phyloP scores from a whole-genome alignment of 2,329 filamentous ascomycete species.

The Ophiostoma populinum region DNA sequence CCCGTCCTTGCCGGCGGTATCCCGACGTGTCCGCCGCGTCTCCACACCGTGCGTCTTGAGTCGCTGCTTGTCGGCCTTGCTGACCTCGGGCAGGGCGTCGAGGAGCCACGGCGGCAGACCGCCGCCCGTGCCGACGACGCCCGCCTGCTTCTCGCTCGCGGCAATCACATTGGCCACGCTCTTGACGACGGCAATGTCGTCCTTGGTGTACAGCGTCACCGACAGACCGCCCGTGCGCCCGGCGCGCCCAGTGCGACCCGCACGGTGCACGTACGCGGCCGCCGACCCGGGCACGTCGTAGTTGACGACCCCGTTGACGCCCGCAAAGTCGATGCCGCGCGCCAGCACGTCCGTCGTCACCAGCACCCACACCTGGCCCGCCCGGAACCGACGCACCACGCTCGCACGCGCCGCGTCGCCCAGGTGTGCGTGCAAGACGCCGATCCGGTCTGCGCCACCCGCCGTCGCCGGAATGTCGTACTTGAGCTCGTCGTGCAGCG shows the following conservation, averaged over 20 bases:
- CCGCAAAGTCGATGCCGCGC: conserved; percentile 84
- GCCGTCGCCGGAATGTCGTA: conserved; percentile 89
- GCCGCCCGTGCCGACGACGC: not conserved
- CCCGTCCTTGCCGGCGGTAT: not conserved
- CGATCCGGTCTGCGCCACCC: conserved; percentile 68
- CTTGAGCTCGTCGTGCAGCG: conserved; percentile 73
- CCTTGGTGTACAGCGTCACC: conserved; percentile 88
- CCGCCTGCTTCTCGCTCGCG: conserved; percentile 56
- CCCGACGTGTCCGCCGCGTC: conserved; percentile 29
- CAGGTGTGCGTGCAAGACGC: conserved; percentile 77
- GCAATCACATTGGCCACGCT: conserved; percentile 87
- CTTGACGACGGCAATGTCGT: conserved; percentile 79
- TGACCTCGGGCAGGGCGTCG: conserved; percentile 67
- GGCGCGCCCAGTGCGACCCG: conserved; percentile 77
- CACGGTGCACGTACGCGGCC: conserved; percentile 82
- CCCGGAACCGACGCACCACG: conserved; percentile 80
- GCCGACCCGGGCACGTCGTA: conserved; percentile 91
- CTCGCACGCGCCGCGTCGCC: conserved; percentile 55
- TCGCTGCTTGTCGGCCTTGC: conserved; percentile 68
- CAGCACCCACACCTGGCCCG: conserved; percentile 86
- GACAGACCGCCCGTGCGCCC: conserved; percentile 77
- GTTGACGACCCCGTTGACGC: conserved; percentile 91
- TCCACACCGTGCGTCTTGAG: conserved; percentile 72
- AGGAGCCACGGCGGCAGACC: conserved; percentile 68
- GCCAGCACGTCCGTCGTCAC: conserved; percentile 91